Evolutionary conservation across 2,329 filamentous ascomycete species (phyloP).

Genomic region (Triangularia setosa): DNA sequence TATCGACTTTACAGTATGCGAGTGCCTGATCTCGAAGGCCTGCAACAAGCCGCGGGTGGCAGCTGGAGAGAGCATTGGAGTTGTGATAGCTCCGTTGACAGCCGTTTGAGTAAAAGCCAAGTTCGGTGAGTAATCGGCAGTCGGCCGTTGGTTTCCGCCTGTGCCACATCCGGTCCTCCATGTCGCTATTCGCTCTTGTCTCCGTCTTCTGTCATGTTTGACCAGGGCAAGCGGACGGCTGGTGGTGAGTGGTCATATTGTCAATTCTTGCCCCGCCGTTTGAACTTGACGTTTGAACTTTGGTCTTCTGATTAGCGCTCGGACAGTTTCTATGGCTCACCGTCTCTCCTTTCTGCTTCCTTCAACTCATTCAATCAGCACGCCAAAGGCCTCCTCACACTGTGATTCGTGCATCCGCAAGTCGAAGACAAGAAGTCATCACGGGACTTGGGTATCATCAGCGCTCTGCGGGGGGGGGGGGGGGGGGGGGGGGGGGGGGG

Average conservation of each 20-base stretch:
- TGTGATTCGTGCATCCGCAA: background rate
- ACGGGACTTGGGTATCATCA: background rate
- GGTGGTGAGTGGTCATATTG: background rate
- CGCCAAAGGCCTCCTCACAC: background rate
- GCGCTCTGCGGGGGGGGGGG: too few species aligned
- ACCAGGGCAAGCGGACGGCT: background rate
- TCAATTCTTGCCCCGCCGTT: background rate
- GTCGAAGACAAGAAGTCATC: conserved; percentile 1
- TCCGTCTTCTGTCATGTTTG: background rate
- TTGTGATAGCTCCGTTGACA: background rate
- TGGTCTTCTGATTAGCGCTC: background rate
- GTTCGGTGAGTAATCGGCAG: background rate
- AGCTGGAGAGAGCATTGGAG: background rate
- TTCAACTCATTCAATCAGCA: background rate
- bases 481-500: too few species aligned
- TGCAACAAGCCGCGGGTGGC: background rate
- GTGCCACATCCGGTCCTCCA: background rate
- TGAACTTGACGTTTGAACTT: background rate
- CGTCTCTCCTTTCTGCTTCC: background rate
- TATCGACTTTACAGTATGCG: background rate
- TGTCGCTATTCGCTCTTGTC: background rate
- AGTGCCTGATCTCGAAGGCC: background rate
- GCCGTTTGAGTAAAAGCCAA: background rate
- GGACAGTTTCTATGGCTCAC: background rate
- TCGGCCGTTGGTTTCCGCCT: background rate